Base-by-base conservation (phyloP, 495 filamentous ascomycete genomes). In the Aspergillus sparsus region DNA sequence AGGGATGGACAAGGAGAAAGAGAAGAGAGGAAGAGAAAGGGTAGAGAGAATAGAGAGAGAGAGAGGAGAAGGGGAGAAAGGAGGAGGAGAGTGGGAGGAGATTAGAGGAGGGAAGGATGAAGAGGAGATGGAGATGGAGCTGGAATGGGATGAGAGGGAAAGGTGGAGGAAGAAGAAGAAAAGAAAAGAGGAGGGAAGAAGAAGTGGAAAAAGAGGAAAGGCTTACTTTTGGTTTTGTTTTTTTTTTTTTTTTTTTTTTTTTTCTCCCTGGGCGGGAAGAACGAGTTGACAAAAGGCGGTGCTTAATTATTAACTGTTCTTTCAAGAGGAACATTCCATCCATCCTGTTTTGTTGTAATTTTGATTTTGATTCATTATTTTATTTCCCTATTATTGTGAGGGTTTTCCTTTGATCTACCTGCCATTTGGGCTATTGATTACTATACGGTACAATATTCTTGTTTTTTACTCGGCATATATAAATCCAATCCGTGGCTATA, bases 161-260 rank as follows among this genome's bases (percentile, higher is more conserved):
- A 65, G 65, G n/a, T n/a, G 63, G 66, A 62, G 60, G 62, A 53
- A 55, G 65, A 68, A 37, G 63, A 62, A 69, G 62, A 61, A 63
- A 66, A 60, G 54, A 51, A 33, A 51, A 36, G 60, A 9, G 37
- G 13, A 62, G 60, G 57, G 57, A 57, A 55, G 56, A 57, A 59
- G 44, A 66, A 65, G 62, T 61, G 50, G 61, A 57, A 57, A 57
- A 60, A 56, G 50, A 58, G 37, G 52, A 66, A 59, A 58, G 61
- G 53, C n/a, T 42, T 35, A 37, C 41, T 47, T 53, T 60, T 46
- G 54, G 60, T 42, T 62, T 41, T 54, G n/a, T 62, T 53, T 57
- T 54, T 39, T 34, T 53, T 27, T 27, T 27, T 50, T 46, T 59
- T n/a, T 41, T 59, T 59, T 62, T 53, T 55, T 54, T 32, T 15